Evolutionary conservation across 2,329 filamentous ascomycete species (phyloP).

Genomic region (Colletotrichum sp.): DNA sequence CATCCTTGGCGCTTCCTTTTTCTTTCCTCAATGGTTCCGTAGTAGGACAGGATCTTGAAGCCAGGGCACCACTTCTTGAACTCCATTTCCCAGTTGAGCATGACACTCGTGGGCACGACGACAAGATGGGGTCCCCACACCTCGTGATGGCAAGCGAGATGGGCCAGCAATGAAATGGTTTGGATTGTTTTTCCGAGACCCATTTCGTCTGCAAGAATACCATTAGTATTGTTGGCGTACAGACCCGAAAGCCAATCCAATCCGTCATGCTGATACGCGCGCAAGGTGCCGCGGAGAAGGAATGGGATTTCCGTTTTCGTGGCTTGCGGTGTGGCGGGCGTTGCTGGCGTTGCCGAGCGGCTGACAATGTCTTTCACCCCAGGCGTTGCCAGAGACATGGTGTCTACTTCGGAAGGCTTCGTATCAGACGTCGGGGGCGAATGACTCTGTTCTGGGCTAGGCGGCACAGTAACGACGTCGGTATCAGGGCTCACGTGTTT

Average conservation of each 20-base stretch:
- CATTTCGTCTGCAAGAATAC: conserved; percentile 98
- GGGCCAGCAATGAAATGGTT: conserved; percentile 91
- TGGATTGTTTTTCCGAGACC: conserved; percentile 98
- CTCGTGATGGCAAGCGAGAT: conserved; percentile 87
- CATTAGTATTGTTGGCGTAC: conserved; percentile 91
- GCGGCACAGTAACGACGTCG: conserved; percentile 46
- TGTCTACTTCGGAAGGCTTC: conserved; percentile 55
- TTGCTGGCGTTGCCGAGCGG: conserved; percentile 35
- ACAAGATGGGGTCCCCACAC: conserved; percentile 97
- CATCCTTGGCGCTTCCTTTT: conserved; percentile 90
- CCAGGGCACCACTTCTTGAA: conserved; percentile 99
- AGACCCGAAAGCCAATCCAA: conserved; percentile 95
- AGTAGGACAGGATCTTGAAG: conserved; percentile 98
- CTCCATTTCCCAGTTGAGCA: conserved; percentile 99
- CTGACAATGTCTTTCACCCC: conserved; percentile 30
- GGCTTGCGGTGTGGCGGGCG: conserved; percentile 29
- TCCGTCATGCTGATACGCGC: conserved; percentile 97
- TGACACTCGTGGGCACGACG: conserved; percentile 96
- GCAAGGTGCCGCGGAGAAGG: conserved; percentile 83
- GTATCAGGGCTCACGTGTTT: conserved; percentile 45
- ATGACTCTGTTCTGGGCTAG: conserved; percentile 50
- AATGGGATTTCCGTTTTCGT: conserved; percentile 79
- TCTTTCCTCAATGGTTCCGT: conserved; percentile 91
- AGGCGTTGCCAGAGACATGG: conserved; percentile 26
- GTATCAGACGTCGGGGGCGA: conserved; percentile 56